phyloP scores from a whole-genome alignment of 2,329 filamentous ascomycete genomes.

The Cryphonectria japonica region DNA sequence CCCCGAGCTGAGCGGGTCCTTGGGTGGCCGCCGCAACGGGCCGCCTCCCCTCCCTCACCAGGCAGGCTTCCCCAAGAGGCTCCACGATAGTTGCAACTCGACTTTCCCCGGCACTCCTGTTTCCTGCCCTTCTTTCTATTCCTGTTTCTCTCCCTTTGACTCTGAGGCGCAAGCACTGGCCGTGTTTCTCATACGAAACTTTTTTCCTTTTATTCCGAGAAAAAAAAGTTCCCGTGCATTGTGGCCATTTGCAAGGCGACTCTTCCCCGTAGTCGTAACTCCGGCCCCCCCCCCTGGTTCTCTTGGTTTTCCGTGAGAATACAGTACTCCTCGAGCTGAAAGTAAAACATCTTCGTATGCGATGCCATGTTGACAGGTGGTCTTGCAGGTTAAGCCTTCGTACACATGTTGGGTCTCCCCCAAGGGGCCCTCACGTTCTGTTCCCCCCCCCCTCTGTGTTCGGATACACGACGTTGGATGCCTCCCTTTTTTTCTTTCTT shows the following conservation, averaged over 20 bases:
- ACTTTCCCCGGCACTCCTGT: background rate
- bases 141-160: background rate
- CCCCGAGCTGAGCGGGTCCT: slow-evolving; percentile 13
- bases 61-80: background rate
- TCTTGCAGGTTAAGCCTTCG: background rate
- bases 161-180: slow-evolving; percentile 14
- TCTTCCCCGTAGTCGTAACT: background rate
- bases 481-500: background rate
- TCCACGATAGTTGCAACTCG: slow-evolving; percentile 13
- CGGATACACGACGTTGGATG: slow-evolving; percentile 1
- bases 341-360: background rate
- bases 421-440: background rate
- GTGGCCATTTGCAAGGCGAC: background rate
- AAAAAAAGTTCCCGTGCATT: background rate
- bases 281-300: background rate
- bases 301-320: background rate
- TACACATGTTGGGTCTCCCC: slow-evolving; percentile 1
- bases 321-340: background rate
- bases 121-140: background rate
- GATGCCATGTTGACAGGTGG: background rate
- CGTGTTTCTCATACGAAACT: background rate
- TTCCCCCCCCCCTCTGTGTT: too few species aligned
- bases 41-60: slow-evolving; percentile 9
- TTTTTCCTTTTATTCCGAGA: background rate
- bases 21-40: slow-evolving; percentile 14